Percentiles rank a stretch among this genome's conserved stretches.
Evolutionary conservation across 306 rosid species (phyloP).

Genomic region (Citrullus colocynthis): DNA sequence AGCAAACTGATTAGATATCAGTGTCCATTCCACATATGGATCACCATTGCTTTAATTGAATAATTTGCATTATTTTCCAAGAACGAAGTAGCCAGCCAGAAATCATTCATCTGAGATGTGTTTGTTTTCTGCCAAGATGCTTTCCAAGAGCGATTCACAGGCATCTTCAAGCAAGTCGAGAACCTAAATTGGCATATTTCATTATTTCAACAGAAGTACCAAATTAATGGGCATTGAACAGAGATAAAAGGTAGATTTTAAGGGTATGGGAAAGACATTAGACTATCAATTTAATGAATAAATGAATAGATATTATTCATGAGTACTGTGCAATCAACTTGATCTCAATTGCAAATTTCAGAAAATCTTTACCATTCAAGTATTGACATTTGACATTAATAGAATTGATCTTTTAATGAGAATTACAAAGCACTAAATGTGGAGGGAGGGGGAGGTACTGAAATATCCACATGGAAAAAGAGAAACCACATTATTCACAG

Average conservation of each 20-base stretch:
- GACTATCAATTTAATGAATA: not conserved
- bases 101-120: constrained; percentile 25
- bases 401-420: not conserved
- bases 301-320: not conserved
- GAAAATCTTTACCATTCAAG: not conserved
- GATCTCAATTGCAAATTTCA: not conserved
- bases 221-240: not conserved
- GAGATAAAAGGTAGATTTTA: not conserved
- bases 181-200: constrained; percentile 37
- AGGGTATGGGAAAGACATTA: not conserved
- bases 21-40: not conserved
- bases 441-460: not conserved
- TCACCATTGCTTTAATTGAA: not conserved
- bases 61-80: not conserved
- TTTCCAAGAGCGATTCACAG: constrained; percentile 63
- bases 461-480: not conserved
- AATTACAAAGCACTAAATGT: not conserved
- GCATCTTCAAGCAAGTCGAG: constrained; percentile 94
- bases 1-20: not conserved
- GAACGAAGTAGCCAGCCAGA: not conserved
- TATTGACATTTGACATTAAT: no score
- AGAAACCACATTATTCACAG: no score
- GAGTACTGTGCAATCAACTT: not conserved
- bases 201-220: not conserved
- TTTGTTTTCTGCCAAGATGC: constrained; percentile 58